A percentile compares a stretch with the other conserved stretches of the same genome.
Evolutionary conservation across 2,329 filamentous ascomycete species (phyloP).

Genomic region (Pseudocercospora cruenta): DNA sequence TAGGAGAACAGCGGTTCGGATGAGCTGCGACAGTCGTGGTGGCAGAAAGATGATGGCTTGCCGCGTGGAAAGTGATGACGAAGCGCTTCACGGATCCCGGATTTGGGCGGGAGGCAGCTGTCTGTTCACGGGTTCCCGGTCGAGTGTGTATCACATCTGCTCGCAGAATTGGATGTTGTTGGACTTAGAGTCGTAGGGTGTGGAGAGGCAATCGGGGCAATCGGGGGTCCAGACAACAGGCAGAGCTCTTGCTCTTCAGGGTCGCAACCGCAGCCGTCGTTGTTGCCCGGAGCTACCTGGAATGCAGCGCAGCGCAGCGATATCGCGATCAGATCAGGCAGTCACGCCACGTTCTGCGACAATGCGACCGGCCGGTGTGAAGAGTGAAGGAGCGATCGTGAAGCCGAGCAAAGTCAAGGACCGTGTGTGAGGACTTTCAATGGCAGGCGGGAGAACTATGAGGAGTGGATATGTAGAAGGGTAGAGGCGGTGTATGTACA

Average conservation of each 20-base stretch:
- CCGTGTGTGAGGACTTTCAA: not conserved
- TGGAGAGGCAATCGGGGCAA: constrained; percentile 1
- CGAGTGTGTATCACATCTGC: constrained; percentile 9
- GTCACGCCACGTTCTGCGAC: not conserved
- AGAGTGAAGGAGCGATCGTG: not conserved
- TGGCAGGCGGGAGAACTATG: constrained; percentile 11
- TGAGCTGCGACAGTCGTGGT: not conserved
- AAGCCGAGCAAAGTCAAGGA: not conserved
- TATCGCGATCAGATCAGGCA: not conserved
- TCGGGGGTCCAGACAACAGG: constrained; percentile 1
- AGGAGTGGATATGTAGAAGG: constrained; percentile 5
- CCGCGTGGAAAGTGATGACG: constrained; percentile 7
- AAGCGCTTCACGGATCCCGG: constrained; percentile 8
- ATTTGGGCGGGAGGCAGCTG: not conserved
- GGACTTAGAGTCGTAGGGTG: constrained; percentile 4
- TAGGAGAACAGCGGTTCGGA: no score
- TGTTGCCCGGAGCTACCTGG: constrained; percentile 6
- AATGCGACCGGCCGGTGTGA: not conserved
- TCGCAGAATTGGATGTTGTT: constrained; percentile 1
- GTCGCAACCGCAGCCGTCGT: not conserved
- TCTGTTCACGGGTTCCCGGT: constrained; percentile 7
- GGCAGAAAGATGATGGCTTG: constrained; percentile 1
- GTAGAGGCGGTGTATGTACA: constrained; percentile 8
- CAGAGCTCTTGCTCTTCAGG: not conserved
- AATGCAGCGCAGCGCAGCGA: not conserved